A percentile compares a stretch with the other conserved stretches of the same genome.
phyloP scores from a whole-genome alignment of 73 alveolate genomes.

The Stentor coeruleus region DNA sequence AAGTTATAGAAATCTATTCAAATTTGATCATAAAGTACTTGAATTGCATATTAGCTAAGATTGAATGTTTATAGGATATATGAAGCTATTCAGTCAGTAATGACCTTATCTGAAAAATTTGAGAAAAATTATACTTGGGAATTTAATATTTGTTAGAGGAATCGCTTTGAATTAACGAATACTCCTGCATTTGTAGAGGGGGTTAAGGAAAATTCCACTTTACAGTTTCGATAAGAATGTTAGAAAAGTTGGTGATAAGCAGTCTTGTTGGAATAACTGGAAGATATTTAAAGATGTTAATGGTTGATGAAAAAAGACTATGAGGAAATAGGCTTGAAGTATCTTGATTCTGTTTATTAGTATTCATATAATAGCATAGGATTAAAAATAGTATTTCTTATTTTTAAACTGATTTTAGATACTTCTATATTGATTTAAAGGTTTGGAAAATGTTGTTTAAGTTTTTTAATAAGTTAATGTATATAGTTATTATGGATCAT shows the following conservation, averaged over 20 bases:
- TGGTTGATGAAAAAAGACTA: slow-evolving; percentile 66
- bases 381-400: too few relatives aligned
- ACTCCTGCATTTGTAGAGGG: slow-evolving; percentile 50
- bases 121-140: slow-evolving; percentile 52
- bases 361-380: background rate
- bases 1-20: slow-evolving; percentile 24
- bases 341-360: background rate
- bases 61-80: slow-evolving; percentile 82
- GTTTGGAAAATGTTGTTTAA: too few relatives aligned
- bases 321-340: slow-evolving; percentile 71
- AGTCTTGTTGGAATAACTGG: slow-evolving; percentile 67
- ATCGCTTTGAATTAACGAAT: slow-evolving; percentile 51
- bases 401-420: too few relatives aligned
- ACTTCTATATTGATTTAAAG: too few relatives aligned
- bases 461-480: too few relatives aligned
- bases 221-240: slow-evolving; percentile 47
- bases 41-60: slow-evolving; percentile 84
- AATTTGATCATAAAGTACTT: slow-evolving; percentile 77
- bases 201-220: slow-evolving; percentile 30
- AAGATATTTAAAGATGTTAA: slow-evolving; percentile 67
- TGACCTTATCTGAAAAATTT: slow-evolving; percentile 61
- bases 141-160: slow-evolving; percentile 64
- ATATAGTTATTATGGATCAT: too few relatives aligned
- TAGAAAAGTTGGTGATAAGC: slow-evolving; percentile 35
- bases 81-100: slow-evolving; percentile 63